Base-by-base conservation (phyloP, 805 yeast genomes). In the Pichia gijzeniarum region DNA sequence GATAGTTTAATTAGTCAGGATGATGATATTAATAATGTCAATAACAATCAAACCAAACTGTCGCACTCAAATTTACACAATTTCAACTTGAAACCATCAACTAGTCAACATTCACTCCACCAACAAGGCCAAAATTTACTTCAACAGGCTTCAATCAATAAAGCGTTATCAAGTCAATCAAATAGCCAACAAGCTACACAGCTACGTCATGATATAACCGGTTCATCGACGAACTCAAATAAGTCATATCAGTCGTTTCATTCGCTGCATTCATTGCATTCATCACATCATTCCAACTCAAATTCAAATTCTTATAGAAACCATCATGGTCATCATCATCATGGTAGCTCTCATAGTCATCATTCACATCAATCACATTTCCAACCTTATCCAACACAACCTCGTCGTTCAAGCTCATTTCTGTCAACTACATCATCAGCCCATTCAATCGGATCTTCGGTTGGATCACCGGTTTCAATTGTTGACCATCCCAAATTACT, bases 161-260 rank as follows among this genome's bases (percentile, higher is more conserved):
- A 34, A 25, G 39, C 35, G 28, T 25, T 10, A 27, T 22, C 27
- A 25, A 27, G 20, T 31, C 17, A 18, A 27, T 19, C 30, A 21
- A 37, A 21, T 25, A 27, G 16, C 6, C 56, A 43, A 22, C 14
- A 43, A 14, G 34, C 38, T 14, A 48, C 49, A 35, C 53, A 50
- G 17, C 54, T 55, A 20, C 40, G 51, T 31, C 44, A 53, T 30
- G 57, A 54, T 41, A 44, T 54, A 19, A 60, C 64, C 3, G 63
- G 64, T 1, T 60, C 64, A 8, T 61, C 65, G 8, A 54, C 56
- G 1, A 58, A 58, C 42, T 59, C 63, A 2, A 33, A 31, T 2
- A 50, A 47, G 14, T 56, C 59, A 3, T 32, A 39, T 10, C 49
- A 55, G 7, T 51, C 54, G 32, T 33, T 51, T 13, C 57, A 51